Conservation (phyloP, 208 protist genomes). For the Leishmania martiniquensis region DNA sequence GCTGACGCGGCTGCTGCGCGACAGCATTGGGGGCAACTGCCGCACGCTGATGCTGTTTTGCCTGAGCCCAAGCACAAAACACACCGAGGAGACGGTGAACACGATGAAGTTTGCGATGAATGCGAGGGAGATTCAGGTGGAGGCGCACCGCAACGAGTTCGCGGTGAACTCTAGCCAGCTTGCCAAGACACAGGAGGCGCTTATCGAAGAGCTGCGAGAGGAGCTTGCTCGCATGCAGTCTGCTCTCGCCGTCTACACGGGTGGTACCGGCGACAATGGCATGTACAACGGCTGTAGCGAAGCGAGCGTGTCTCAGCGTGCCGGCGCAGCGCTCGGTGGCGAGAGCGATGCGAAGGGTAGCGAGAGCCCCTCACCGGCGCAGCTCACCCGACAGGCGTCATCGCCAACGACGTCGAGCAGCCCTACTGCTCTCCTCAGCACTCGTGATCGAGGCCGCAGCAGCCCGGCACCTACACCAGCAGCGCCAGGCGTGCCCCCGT, state of each 20-base stretch:
- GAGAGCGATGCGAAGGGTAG: not conserved
- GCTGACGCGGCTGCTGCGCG: slow-evolving; percentile 79
- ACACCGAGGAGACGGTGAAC: slow-evolving; percentile 82
- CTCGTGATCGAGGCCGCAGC: not conserved
- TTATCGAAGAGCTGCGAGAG: slow-evolving; percentile 78
- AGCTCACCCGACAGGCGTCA: not conserved
- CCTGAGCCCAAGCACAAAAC: slow-evolving; percentile 59
- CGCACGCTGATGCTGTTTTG: slow-evolving; percentile 84
- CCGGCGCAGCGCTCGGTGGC: not conserved
- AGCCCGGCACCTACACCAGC: not conserved
- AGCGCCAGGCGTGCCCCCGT: not conserved
- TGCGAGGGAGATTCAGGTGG: slow-evolving; percentile 76
- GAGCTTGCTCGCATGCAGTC: slow-evolving; percentile 51
- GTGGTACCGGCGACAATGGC: not conserved
- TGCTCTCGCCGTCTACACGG: slow-evolving; percentile 35
- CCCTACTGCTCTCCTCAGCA: not conserved
- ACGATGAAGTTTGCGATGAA: slow-evolving; percentile 89
- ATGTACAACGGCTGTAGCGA: not conserved
- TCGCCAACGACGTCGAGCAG: not conserved
- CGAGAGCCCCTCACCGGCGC: not conserved
- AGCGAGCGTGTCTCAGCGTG: not conserved
- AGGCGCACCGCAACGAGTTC: slow-evolving; percentile 73
- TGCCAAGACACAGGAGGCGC: slow-evolving; percentile 61
- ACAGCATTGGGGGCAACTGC: slow-evolving; percentile 84
- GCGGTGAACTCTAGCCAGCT: slow-evolving; percentile 56